Conservation (phyloP, 352 stramenopile species). For the Lagenidium giganteum region DNA sequence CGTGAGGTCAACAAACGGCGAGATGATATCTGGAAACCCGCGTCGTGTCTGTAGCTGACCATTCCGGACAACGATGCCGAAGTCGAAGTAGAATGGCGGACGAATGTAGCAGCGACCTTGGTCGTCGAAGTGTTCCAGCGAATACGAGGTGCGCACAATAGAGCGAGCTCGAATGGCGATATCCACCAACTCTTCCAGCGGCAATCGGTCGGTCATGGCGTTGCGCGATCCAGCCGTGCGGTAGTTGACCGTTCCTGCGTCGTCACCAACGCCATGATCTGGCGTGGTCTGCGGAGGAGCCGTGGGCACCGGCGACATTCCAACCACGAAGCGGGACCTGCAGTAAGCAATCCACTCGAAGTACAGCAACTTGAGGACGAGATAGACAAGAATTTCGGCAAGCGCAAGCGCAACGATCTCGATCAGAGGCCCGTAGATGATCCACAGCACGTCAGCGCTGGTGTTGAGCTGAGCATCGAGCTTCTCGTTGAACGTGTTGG, state of each 20-base stretch:
- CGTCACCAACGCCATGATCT: too few species aligned
- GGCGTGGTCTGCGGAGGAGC: too few species aligned
- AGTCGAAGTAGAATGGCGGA: conserved; percentile 53
- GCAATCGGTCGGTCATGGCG: conserved; percentile 32
- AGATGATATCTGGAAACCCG: conserved; percentile 45
- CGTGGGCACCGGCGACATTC: too few species aligned
- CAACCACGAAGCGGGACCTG: too few species aligned
- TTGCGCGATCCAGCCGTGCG: too few species aligned
- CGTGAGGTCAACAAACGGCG: too few species aligned
- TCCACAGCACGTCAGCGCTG: conserved; percentile 10
- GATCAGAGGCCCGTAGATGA: conserved; percentile 29
- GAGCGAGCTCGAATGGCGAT: conserved; percentile 41
- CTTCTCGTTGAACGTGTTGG: conserved; percentile 36
- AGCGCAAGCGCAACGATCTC: conserved; percentile 25
- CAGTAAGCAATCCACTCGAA: too few species aligned
- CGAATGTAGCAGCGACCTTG: conserved; percentile 36
- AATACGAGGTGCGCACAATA: conserved; percentile 33
- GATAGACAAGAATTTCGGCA: conserved; percentile 10
- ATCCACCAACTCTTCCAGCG: conserved; percentile 42
- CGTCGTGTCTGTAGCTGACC: conserved; percentile 39
- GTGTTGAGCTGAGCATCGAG: conserved; percentile 35
- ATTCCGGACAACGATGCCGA: conserved; percentile 40
- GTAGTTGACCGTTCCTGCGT: conserved; percentile 13
- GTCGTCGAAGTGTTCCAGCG: conserved; percentile 25
- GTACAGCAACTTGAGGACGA: conserved; percentile 15